Evolutionary conservation across 768 basidiomycete genomes (phyloP), one percentile per base, ranked within the genome.

Genomic region (Suillus occidentalis): DNA sequence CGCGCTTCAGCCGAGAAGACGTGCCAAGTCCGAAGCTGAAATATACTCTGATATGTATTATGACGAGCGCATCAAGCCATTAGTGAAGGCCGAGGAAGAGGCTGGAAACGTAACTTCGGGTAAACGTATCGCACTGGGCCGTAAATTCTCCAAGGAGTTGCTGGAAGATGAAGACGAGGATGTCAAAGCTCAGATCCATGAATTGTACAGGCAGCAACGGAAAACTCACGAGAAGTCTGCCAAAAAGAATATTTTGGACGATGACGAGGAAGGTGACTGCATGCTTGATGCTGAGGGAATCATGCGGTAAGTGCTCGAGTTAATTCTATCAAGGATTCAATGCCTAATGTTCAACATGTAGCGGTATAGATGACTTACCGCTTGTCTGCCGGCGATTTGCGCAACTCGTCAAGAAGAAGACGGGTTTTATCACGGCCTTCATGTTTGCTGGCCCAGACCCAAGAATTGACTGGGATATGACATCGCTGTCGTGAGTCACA

Each of bases 391-490:
- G 18, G 13, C 4, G 16, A 37, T 22, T 50, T 3, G 37, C 25
- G 2, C 37, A 22, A 2, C 8, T 64, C 12, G 40, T 60, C 63
- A 59, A 28, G 47, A 37, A 16, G 16, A 47, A 47, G 22, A 43
- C 39, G 6, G 57, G 58, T 10, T 58, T 47, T 5, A 36, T 50
- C 0, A 18, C 52, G 4, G 60, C 63, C 8, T 52, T 52, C 40
- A n/a, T 64, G 28, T 64, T 57, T 14, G 63, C 63, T 3, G 57
- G 63, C 5, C 63, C 57, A 14, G 56, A 64, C 18, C 63, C 57
- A 2, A 58, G 43, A 12, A 58, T 14, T 20, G 59, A 64, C 36
- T 64, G 63, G 63, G 63, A 64, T 18, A 60, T 64, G 28, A 50
- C 63, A 7, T 64, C 47, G 7, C 14, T 64, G 14, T 64, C 25